Evolutionary conservation across 495 filamentous ascomycete genomes (phyloP).

Genomic region (Thermothielavioides terrestris): DNA sequence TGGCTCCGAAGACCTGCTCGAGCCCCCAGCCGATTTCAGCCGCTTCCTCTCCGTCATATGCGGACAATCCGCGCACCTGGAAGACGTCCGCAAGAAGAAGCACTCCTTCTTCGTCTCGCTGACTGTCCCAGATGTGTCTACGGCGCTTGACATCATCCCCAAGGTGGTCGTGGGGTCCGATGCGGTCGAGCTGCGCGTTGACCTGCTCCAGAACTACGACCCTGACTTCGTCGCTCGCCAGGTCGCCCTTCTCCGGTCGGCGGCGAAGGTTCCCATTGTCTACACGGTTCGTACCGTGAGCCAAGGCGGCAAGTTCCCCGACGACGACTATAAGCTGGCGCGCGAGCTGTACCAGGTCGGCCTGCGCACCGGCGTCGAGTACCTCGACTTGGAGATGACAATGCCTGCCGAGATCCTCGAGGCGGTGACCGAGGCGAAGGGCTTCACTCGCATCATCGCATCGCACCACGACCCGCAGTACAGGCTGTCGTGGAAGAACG

Average conservation of each 20-base stretch:
- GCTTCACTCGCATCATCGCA: conserved; percentile 71
- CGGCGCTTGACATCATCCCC: conserved; percentile 54
- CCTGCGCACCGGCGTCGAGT: conserved; percentile 77
- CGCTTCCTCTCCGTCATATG: conserved; percentile 69
- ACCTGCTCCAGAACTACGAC: conserved; percentile 71
- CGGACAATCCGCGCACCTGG: conserved; percentile 57
- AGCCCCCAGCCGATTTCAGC: conserved; percentile 67
- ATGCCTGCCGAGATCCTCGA: conserved; percentile 67
- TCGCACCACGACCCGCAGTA: conserved; percentile 87
- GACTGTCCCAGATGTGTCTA: conserved; percentile 65
- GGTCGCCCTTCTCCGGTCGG: conserved; percentile 67
- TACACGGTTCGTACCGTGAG: conserved; percentile 82
- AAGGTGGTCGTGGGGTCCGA: conserved; percentile 76
- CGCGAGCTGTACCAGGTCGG: conserved; percentile 68
- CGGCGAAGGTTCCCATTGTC: conserved; percentile 74
- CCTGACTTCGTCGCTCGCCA: conserved; percentile 74
- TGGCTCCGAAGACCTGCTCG: conserved; percentile 46
- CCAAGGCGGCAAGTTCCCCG: conserved; percentile 85
- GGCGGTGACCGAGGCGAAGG: conserved; percentile 57
- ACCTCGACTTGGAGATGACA: conserved; percentile 86
- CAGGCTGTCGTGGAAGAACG: conserved; percentile 75
- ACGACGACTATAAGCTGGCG: conserved; percentile 60
- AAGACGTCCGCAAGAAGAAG: conserved; percentile 56
- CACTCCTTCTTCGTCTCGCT: conserved; percentile 90
- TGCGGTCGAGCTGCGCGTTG: conserved; percentile 89